Base-by-base conservation (phyloP, 345 rosid species). In the Rhizophora mangle region DNA sequence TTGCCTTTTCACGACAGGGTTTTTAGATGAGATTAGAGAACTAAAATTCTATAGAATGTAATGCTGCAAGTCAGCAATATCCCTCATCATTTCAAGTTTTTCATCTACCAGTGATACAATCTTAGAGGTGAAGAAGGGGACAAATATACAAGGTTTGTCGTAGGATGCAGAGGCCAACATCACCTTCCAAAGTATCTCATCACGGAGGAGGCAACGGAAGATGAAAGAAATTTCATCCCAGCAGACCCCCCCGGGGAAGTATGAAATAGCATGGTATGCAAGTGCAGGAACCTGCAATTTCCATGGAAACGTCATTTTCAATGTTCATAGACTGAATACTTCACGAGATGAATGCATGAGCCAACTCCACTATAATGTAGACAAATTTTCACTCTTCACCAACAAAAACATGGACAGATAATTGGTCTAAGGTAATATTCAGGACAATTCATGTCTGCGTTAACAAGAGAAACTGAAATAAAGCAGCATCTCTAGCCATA, bases 201-300 rank as follows among this genome's bases (percentile, higher is more conserved):
- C 39, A 83, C 70, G 0, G 90, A 78, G 34, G 87, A 83, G 62
- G 82, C 80, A 15, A 88, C 78, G 19, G 86, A 76, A 18, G 93
- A 85, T 0, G 86, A 63, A 9, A 88, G 76, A 64, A 88, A 88
- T 70, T 83, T 86, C 82, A 88, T 60, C 64, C 90, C 93, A 5
- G 89, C 52, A 37, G 93, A 83, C 59, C 93, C 90, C 46, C 93
- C 90, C 7, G 90, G 93, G 93, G 55, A 89, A 89, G 82, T 87
- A 89, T 62, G 95, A 89, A 20, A 89, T 76, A 4, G 76, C 85
- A 22, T 89, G 85, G 79, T 89, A 89, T 64, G 73, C 83, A 36
- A 89, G 89, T 1, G 89, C 81, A 43, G 87, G 81, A 68, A 89
- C 88, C 86, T 90, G 30, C 56, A 72, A 15, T 11, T 31, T 32